Conservation (phyloP, 805 yeast species). For the Candida peoriensis region DNA sequence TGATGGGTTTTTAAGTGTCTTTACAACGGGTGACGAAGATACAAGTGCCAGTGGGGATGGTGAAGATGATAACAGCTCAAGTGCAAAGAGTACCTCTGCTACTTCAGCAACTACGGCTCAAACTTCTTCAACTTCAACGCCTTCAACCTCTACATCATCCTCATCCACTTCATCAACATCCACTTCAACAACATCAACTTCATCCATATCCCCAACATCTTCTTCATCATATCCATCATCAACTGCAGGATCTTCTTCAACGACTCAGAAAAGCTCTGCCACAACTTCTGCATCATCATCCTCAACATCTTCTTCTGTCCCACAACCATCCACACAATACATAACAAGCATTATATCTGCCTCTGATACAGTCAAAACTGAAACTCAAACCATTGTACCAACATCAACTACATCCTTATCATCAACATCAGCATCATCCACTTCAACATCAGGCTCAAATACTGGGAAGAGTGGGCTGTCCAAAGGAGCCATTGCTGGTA, state of each 20-base stretch:
- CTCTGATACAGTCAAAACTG: conserved; percentile 11
- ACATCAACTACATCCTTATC: conserved; percentile 6
- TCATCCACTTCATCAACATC: conserved; percentile 14
- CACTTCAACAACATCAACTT: conserved; percentile 11
- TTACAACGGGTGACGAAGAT: conserved; percentile 27
- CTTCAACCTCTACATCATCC: conserved; percentile 9
- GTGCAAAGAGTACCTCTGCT: neutral
- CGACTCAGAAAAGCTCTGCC: neutral
- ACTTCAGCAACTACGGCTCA: conserved; percentile 1
- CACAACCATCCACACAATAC: conserved; percentile 7
- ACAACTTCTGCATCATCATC: conserved; percentile 3
- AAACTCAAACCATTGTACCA: conserved; percentile 10
- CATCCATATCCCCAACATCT: conserved; percentile 11
- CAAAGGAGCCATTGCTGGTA: conserved; percentile 56
- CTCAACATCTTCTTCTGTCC: neutral
- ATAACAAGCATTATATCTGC: conserved; percentile 18
- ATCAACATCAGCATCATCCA: conserved; percentile 6
- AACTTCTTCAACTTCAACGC: conserved; percentile 7
- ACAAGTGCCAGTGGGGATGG: conserved; percentile 12
- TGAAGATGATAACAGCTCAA: conserved; percentile 5
- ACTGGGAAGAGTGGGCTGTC: conserved; percentile 6
- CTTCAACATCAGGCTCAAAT: conserved; percentile 14
- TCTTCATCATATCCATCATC: conserved; percentile 5
- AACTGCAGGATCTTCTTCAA: neutral
- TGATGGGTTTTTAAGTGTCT: conserved; percentile 41